Evolutionary conservation across 1,284 basidiomycete species (phyloP).

Genomic region (Pyrrhoderma noxium): DNA sequence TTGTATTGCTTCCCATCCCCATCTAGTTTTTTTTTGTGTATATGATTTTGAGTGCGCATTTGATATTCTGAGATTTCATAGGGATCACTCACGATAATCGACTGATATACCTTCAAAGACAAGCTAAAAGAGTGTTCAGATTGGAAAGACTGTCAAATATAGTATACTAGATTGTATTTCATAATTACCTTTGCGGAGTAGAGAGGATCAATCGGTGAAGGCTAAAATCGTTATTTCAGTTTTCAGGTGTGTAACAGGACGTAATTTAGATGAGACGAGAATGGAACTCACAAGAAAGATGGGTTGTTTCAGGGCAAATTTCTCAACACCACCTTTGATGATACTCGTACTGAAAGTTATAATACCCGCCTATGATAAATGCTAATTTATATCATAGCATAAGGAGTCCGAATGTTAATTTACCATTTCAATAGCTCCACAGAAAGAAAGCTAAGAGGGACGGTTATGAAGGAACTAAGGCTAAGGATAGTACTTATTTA

Average conservation of each 20-base stretch:
- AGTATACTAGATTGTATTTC: background rate
- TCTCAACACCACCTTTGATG: slow-evolving; percentile 70
- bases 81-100: slow-evolving; percentile 57
- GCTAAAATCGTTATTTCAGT: slow-evolving; percentile 30
- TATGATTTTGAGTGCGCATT: too few species aligned
- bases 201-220: slow-evolving; percentile 67
- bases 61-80: too few species aligned
- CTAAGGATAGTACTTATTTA: too few species aligned
- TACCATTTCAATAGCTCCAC: slow-evolving; percentile 76
- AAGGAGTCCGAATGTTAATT: slow-evolving; percentile 1
- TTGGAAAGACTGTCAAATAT: background rate
- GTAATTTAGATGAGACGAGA: too few species aligned
- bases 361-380: slow-evolving; percentile 52
- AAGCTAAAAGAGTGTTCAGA: slow-evolving; percentile 32
- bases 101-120: slow-evolving; percentile 72
- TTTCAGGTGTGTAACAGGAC: background rate
- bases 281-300: slow-evolving; percentile 52
- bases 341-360: slow-evolving; percentile 68
- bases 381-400: too few species aligned
- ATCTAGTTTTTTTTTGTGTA: too few species aligned
- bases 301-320: slow-evolving; percentile 68
- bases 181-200: slow-evolving; percentile 64
- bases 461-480: too few species aligned
- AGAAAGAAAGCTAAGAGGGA: slow-evolving; percentile 51
- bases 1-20: slow-evolving; percentile 69